These are phyloP conservation scores for Microsporum ferrugineum DNA, from an alignment of 2,329 filamentous ascomycete genomes.

Conservation along the genomic window DNA sequence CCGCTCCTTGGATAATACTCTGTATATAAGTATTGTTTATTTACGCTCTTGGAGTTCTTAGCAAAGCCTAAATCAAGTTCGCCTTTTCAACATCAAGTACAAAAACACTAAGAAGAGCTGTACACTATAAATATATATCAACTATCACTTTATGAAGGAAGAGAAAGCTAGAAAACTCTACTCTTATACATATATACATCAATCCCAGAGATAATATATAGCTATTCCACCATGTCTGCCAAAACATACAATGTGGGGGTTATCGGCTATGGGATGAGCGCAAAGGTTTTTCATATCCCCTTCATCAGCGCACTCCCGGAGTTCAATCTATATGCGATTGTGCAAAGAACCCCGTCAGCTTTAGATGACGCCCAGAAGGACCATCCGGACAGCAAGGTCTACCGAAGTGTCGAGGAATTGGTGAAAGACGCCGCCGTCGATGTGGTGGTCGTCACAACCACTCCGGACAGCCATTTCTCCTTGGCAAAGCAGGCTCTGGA, in stretches of 20 bases:
- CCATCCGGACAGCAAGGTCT: conserved; percentile 54
- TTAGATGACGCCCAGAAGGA: conserved; percentile 57
- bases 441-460: conserved; percentile 59
- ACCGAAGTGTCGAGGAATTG: conserved; percentile 50
- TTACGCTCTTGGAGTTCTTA: too few species aligned
- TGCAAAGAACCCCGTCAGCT: conserved; percentile 58
- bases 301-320: conserved; percentile 55
- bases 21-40: too few species aligned
- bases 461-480: conserved; percentile 58
- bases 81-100: too few species aligned
- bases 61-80: too few species aligned
- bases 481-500: conserved; percentile 55
- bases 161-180: not conserved
- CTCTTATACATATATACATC: not conserved
- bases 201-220: not conserved
- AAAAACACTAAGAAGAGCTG: too few species aligned
- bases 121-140: not conserved
- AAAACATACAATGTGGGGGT: conserved; percentile 46
- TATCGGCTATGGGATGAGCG: conserved; percentile 51
- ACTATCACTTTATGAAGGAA: not conserved
- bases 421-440: conserved; percentile 56
- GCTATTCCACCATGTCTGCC: conserved; percentile 25
- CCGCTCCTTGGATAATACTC: too few species aligned
- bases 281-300: conserved; percentile 76
- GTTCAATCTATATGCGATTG: conserved; percentile 60